Evolutionary conservation across 106 monocot species (phyloP).

Genomic region (Phalaenopsis aphrodite): DNA sequence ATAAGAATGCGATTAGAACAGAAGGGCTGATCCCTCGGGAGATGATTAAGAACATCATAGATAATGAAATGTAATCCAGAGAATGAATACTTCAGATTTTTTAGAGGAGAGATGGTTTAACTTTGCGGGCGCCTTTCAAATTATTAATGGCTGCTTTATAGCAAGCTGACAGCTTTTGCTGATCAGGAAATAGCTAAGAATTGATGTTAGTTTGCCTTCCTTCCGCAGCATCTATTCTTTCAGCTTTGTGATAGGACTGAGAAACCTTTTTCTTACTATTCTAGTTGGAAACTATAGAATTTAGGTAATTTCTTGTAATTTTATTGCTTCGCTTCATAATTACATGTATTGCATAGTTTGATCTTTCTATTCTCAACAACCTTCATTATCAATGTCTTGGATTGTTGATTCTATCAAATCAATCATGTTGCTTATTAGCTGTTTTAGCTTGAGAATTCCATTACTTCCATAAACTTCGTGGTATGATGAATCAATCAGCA

Average conservation of each 20-base stretch:
- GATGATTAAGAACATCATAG: conserved; percentile 79
- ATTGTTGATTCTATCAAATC: background rate
- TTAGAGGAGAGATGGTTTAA: background rate
- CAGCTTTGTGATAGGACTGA: background rate
- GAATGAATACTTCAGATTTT: background rate
- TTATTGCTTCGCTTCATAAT: background rate
- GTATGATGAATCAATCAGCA: too few relatives aligned
- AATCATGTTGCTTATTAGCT: background rate
- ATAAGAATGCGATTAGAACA: conserved; percentile 70
- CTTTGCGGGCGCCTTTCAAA: background rate
- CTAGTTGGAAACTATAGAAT: background rate
- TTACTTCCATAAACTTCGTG: too few relatives aligned
- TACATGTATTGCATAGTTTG: background rate
- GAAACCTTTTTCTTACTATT: background rate
- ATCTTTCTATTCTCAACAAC: background rate
- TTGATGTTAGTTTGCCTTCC: background rate
- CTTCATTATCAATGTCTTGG: too few relatives aligned
- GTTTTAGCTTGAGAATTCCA: background rate
- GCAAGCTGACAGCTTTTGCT: background rate
- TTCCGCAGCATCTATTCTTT: background rate
- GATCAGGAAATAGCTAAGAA: background rate
- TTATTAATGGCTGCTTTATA: too few relatives aligned
- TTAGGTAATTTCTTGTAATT: background rate
- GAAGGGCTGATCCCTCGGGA: conserved; percentile 77
- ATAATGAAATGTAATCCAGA: conserved; percentile 55